These are phyloP conservation scores for Penicillium malachiteum DNA, from an alignment of 495 filamentous ascomycete species.

Conservation along the genomic window DNA sequence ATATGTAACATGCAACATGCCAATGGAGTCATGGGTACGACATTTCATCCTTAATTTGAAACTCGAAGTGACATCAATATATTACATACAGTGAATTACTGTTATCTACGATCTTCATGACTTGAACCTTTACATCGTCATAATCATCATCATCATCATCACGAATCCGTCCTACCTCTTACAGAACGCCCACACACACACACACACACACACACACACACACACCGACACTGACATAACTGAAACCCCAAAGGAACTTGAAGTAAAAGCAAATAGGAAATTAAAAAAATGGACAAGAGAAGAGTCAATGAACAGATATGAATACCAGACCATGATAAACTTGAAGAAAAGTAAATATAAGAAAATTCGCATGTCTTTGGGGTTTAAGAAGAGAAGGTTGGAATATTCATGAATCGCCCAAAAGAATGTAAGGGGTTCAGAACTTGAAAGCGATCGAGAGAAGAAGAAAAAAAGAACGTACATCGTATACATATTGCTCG, in stretches of 20 bases:
- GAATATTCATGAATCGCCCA: neutral
- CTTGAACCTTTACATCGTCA: too few species aligned
- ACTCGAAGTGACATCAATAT: neutral
- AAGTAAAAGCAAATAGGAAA: neutral
- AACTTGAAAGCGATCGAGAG: neutral
- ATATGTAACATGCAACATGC: too few species aligned
- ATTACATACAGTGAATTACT: neutral
- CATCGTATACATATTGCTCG: slow-evolving; percentile 31
- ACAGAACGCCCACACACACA: too few species aligned
- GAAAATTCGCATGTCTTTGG: neutral
- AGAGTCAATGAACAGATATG: neutral
- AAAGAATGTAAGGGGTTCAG: neutral
- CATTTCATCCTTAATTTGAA: too few species aligned
- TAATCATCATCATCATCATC: too few species aligned
- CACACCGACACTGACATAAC: neutral
- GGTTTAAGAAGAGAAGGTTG: neutral
- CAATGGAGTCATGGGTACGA: too few species aligned
- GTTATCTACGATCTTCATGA: too few species aligned
- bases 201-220: neutral
- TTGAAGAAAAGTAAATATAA: neutral
- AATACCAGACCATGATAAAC: neutral
- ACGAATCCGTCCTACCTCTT: too few species aligned
- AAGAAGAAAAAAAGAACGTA: slow-evolving; percentile 11
- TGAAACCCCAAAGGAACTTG: neutral
- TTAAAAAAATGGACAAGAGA: neutral